Percentiles rank a stretch among this genome's conserved stretches.
Conservation (phyloP, 768 basidiomycete genomes). For the Sistotremastrum niveocremeum region DNA sequence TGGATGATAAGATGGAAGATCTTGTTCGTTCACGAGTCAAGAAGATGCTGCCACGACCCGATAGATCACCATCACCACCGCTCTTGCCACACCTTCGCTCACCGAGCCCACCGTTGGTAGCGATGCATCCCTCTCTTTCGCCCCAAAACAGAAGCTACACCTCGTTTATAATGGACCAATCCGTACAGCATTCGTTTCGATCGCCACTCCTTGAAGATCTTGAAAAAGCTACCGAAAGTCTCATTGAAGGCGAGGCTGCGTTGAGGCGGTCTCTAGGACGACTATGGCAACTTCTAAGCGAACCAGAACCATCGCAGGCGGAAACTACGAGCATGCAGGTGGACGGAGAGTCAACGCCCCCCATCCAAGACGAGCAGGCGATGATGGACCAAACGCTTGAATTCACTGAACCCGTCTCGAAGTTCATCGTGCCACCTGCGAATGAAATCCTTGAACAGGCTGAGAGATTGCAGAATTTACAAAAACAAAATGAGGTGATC, state of each 20-base stretch:
- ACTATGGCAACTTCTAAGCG: constrained; percentile 70
- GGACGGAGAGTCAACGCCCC: background rate
- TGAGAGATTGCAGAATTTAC: background rate
- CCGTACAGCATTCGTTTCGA: constrained; percentile 74
- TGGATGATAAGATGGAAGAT: constrained; percentile 44
- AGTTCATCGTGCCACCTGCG: background rate
- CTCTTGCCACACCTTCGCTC: constrained; percentile 63
- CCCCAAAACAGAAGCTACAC: constrained; percentile 62
- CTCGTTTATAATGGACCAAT: constrained; percentile 76
- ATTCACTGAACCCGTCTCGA: background rate
- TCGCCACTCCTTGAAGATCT: constrained; percentile 66
- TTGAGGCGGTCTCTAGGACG: constrained; percentile 64
- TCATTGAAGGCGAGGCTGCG: constrained; percentile 71
- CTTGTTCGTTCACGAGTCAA: constrained; percentile 72
- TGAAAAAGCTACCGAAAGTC: constrained; percentile 66
- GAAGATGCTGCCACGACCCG: constrained; percentile 41
- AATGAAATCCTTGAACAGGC: background rate
- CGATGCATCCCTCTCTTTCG: constrained; percentile 61
- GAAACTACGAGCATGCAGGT: background rate
- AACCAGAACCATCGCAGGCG: constrained; percentile 14
- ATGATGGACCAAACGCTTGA: background rate
- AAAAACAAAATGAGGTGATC: background rate
- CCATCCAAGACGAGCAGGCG: background rate
- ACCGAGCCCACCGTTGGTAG: constrained; percentile 63
- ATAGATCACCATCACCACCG: constrained; percentile 60